phyloP scores from a whole-genome alignment of 1,139 yeast genomes.

The Hyphopichia wangnamkhiaoensis region DNA sequence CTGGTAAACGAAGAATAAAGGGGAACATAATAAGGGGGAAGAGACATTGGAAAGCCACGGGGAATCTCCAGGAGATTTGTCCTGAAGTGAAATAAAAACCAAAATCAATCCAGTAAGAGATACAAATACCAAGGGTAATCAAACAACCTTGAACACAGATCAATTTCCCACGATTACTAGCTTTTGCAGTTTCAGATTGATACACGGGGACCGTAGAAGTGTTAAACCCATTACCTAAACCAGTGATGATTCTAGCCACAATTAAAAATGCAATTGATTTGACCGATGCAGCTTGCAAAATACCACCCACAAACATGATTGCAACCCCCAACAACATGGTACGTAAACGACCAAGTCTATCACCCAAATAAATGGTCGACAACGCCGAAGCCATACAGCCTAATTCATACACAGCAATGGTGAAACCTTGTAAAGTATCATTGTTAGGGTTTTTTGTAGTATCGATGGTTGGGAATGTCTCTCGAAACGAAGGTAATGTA shows the following conservation, averaged over 20 bases:
- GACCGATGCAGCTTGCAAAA: slow-evolving; percentile 25
- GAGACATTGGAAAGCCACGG: slow-evolving; percentile 45
- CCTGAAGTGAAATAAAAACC: slow-evolving; percentile 20
- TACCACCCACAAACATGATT: slow-evolving; percentile 26
- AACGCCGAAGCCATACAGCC: slow-evolving; percentile 28
- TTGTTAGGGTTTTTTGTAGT: slow-evolving; percentile 13
- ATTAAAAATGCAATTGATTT: slow-evolving; percentile 25
- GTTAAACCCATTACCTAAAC: slow-evolving; percentile 32
- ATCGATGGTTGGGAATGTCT: slow-evolving; percentile 40
- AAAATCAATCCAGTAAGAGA: slow-evolving; percentile 47
- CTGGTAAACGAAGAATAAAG: slow-evolving; percentile 32
- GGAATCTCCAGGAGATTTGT: slow-evolving; percentile 38
- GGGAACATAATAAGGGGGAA: slow-evolving; percentile 24
- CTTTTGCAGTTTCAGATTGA: slow-evolving; percentile 29
- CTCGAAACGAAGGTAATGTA: slow-evolving; percentile 37
- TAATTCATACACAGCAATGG: slow-evolving; percentile 25
- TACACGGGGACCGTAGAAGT: slow-evolving; percentile 30
- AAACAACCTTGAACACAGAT: slow-evolving; percentile 38
- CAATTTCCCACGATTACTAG: slow-evolving; percentile 23
- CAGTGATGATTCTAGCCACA: slow-evolving; percentile 37
- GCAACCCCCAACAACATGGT: slow-evolving; percentile 22
- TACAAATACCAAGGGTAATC: slow-evolving; percentile 41
- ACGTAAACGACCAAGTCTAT: slow-evolving; percentile 23
- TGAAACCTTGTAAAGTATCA: slow-evolving; percentile 24
- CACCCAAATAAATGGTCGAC: slow-evolving; percentile 27